Percentiles rank a stretch among this genome's conserved stretches.
Conservation (phyloP, 129 eudicot species). For the Silybum marianum region DNA sequence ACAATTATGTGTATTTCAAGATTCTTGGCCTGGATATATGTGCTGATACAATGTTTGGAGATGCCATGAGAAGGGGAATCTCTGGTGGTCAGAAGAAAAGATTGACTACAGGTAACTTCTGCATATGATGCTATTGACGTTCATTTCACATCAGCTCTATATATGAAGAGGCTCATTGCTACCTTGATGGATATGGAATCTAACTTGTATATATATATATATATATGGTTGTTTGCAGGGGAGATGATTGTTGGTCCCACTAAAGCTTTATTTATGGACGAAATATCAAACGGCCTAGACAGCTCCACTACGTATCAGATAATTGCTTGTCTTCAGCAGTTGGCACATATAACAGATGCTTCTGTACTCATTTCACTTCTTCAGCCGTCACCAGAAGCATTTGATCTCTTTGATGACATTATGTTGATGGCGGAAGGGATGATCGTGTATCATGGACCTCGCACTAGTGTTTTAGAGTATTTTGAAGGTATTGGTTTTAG, state of each 20-base stretch:
- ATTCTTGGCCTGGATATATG: slow-evolving; percentile 74
- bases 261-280: slow-evolving; percentile 83
- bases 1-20: slow-evolving; percentile 26
- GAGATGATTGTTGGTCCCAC: slow-evolving; percentile 93
- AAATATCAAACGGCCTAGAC: slow-evolving; percentile 88
- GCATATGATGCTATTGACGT: background rate
- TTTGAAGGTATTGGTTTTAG: slow-evolving; percentile 67
- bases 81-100: slow-evolving; percentile 97
- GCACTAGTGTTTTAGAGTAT: slow-evolving; percentile 55
- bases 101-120: slow-evolving; percentile 70
- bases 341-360: slow-evolving; percentile 76
- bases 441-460: slow-evolving; percentile 76
- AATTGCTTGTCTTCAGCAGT: slow-evolving; percentile 70
- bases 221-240: slow-evolving; percentile 42
- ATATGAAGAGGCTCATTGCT: background rate
- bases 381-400: slow-evolving; percentile 91
- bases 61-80: slow-evolving; percentile 86
- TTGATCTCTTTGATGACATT: slow-evolving; percentile 82
- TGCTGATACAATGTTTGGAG: slow-evolving; percentile 76
- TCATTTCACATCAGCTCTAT: background rate
- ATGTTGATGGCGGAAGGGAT: slow-evolving; percentile 89
- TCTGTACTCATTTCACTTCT: slow-evolving; percentile 80
- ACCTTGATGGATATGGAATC: slow-evolving; percentile 1
- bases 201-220: background rate
- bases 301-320: slow-evolving; percentile 93